Conservation (phyloP, 1,284 basidiomycete species). For the Fomitiporia mediterranea region DNA sequence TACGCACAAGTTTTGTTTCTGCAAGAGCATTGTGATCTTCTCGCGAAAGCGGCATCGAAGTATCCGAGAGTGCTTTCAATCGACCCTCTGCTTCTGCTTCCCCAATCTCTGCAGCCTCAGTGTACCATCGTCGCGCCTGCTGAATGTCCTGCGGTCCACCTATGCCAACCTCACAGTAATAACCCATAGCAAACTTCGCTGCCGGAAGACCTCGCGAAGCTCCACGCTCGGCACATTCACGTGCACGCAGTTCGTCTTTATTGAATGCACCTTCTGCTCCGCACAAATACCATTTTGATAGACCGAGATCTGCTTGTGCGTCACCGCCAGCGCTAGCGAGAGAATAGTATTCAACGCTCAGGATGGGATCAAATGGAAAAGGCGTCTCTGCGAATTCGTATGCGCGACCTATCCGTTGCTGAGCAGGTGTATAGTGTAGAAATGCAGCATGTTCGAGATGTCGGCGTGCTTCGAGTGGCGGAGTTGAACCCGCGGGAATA, state of each 20-base stretch:
- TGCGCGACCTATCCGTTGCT: conserved; percentile 89
- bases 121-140: conserved; percentile 69
- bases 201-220: neutral
- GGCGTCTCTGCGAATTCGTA: conserved; percentile 89
- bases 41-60: conserved; percentile 61
- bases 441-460: conserved; percentile 81
- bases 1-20: conserved; percentile 75
- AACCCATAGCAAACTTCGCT: conserved; percentile 87
- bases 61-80: conserved; percentile 60
- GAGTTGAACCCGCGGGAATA: conserved; percentile 41
- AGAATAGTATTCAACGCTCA: conserved; percentile 93
- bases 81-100: conserved; percentile 78
- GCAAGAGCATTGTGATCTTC: conserved; percentile 78
- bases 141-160: conserved; percentile 61
- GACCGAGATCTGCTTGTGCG: conserved; percentile 91
- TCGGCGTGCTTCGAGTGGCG: conserved; percentile 46
- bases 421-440: conserved; percentile 82
- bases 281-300: conserved; percentile 94
- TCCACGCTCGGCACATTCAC: conserved; percentile 73
- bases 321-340: conserved; percentile 83
- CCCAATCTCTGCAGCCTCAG: conserved; percentile 68
- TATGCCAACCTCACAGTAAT: conserved; percentile 83
- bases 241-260: conserved; percentile 75
- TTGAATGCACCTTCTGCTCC: conserved; percentile 76
- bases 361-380: conserved; percentile 85